phyloP scores from a whole-genome alignment of 768 basidiomycete genomes.

The Hericium rajendrae region DNA sequence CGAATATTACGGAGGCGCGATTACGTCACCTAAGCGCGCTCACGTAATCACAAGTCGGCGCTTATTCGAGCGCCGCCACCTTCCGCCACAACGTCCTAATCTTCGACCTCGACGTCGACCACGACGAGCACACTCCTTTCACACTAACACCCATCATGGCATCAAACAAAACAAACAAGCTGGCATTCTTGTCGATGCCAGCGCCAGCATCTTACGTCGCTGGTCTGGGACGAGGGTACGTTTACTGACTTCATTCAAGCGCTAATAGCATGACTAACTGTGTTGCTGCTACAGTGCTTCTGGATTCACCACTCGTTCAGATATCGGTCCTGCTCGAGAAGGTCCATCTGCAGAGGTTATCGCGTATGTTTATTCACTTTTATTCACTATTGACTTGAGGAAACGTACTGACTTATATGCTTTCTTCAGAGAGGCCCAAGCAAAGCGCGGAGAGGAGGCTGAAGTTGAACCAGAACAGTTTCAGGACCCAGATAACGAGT shows the following conservation, averaged over 20 bases:
- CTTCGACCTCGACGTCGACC: neutral
- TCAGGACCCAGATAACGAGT: conserved; percentile 97
- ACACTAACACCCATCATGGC: conserved; percentile 24
- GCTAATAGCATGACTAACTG: conserved; percentile 7
- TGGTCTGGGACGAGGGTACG: conserved; percentile 93
- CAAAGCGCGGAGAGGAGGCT: conserved; percentile 76
- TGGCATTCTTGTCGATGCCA: conserved; percentile 84
- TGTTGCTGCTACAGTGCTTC: conserved; percentile 53
- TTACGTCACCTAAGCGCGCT: too few relatives aligned
- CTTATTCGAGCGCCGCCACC: too few relatives aligned
- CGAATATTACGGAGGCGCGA: too few relatives aligned
- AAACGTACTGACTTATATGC: conserved; percentile 1
- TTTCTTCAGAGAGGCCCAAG: conserved; percentile 69
- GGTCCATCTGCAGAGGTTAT: conserved; percentile 87
- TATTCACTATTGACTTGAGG: conserved; percentile 8
- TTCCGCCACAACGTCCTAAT: too few relatives aligned
- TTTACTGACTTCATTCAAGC: conserved; percentile 5
- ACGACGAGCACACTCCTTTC: neutral
- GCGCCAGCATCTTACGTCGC: conserved; percentile 97
- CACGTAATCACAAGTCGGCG: too few relatives aligned
- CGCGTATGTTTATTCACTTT: conserved; percentile 45
- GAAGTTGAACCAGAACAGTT: conserved; percentile 87
- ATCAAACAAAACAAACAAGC: conserved; percentile 58
- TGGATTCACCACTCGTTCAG: conserved; percentile 94
- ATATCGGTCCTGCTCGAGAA: conserved; percentile 97